Base-by-base conservation (phyloP, 2,329 filamentous ascomycete species). In the Alternaria sp. region DNA sequence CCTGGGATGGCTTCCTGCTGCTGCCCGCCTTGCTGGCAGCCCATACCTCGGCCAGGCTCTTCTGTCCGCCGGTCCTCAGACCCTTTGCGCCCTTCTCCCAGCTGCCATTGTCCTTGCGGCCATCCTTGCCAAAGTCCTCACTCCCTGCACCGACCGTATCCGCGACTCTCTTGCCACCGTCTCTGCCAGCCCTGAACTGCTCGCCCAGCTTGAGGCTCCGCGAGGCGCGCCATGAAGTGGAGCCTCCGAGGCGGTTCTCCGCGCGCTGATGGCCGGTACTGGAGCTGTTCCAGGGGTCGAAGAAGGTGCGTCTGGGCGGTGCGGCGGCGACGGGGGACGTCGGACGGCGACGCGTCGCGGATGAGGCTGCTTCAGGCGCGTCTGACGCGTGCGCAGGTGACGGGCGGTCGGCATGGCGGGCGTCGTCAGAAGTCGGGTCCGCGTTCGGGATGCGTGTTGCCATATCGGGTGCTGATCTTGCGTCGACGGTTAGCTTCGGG, bases 211-310 rank as follows among this genome's bases (percentile, higher is more conserved):
- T 96, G 58, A 84, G 79, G 47, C 85, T 87, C 45, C 92, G 87
- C 14, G 88, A 90, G 55, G 89, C 84, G 23, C 92, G 89, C 93
- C 93, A 96, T 75, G 87, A 86, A 68, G 83, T 89, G 70, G 84
- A 86, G 23, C 87, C 86, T 2, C 87, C 87, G 2, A 90, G 84
- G 4, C 83, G 81, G 63, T 88, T 89, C 63, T 95, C 91, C 45
- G 92, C 88, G 44, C 89, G 86, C 80, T 97, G 94, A 77, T 97
- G 93, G 49, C 92, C 92, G 1, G 90, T 90, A 6, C 90, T 89
- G 12, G 89, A 88, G 14, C 89, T 90, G 80, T 93, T 93, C 89
- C 89, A 92, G 6, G 88, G 84, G 78, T 92, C 90, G 72, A 90
- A 91, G 63, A 77, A 67, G 45, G 64, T 70, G 51, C 73, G 77